These are phyloP conservation scores for Aspergillus latus DNA, from an alignment of 2,329 filamentous ascomycete genomes.

Conservation along the genomic window DNA sequence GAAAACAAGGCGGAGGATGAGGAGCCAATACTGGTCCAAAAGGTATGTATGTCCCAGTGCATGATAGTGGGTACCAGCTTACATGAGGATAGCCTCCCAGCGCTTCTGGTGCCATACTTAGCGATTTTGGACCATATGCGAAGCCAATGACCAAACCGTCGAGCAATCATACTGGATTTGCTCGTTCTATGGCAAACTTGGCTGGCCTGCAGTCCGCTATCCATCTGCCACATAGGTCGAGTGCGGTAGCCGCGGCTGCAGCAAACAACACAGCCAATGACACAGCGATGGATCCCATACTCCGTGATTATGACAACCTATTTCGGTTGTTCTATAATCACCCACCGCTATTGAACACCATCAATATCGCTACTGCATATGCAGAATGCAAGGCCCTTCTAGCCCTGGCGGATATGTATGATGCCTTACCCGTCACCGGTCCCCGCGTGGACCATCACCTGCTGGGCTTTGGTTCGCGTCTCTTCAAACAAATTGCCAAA, in stretches of 20 bases:
- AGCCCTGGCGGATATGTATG: slow-evolving; percentile 89
- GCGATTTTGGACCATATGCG: slow-evolving; percentile 45
- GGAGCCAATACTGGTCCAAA: slow-evolving; percentile 84
- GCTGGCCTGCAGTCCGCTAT: slow-evolving; percentile 55
- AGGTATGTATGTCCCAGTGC: slow-evolving; percentile 50
- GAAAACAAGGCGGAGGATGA: slow-evolving; percentile 69
- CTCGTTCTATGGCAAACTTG: slow-evolving; percentile 84
- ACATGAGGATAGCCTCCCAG: slow-evolving; percentile 30
- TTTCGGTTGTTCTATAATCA: slow-evolving; percentile 97
- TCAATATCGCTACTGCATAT: slow-evolving; percentile 91
- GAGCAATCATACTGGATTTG: slow-evolving; percentile 67
- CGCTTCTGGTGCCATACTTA: slow-evolving; percentile 58
- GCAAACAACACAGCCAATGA: slow-evolving; percentile 32
- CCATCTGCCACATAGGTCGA: slow-evolving; percentile 48
- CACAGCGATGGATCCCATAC: slow-evolving; percentile 66
- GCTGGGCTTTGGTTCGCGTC: slow-evolving; percentile 80
- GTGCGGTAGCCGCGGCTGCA: slow-evolving; percentile 45
- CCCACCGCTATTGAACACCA: slow-evolving; percentile 72
- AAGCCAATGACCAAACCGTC: slow-evolving; percentile 64
- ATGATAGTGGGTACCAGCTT: neutral
- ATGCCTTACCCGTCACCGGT: slow-evolving; percentile 82
- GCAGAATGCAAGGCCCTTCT: slow-evolving; percentile 91
- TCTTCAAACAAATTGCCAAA: slow-evolving; percentile 96
- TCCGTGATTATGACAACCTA: slow-evolving; percentile 92
- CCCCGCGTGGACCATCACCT: slow-evolving; percentile 91